Evolutionary conservation across 441 rosid genomes (phyloP).

Genomic region (Sinapis alba): DNA sequence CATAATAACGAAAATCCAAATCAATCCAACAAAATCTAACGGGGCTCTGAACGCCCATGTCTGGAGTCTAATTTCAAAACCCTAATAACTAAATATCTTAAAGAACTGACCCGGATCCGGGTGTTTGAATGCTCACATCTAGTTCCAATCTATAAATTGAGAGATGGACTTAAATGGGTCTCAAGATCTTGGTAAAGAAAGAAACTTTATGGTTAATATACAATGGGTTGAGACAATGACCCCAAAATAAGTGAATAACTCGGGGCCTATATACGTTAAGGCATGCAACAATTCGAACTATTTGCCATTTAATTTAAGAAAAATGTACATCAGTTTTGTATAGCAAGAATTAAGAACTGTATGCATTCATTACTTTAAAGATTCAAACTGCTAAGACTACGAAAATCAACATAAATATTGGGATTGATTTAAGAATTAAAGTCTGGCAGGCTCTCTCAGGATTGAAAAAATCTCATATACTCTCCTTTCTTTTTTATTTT

Average conservation of each 20-base stretch:
- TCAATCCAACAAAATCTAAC: too few species aligned
- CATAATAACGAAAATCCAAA: too few species aligned
- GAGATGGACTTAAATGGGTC: neutral
- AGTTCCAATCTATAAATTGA: neutral
- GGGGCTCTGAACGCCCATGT: too few species aligned
- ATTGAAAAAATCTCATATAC: too few species aligned
- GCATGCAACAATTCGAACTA: conserved; percentile 9
- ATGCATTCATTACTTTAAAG: conserved; percentile 25
- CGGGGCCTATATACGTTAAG: neutral
- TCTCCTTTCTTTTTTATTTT: too few species aligned
- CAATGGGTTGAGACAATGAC: conserved; percentile 1
- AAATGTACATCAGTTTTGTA: neutral
- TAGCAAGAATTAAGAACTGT: conserved; percentile 6
- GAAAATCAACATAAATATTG: conserved; percentile 15
- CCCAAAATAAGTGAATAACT: conserved; percentile 2
- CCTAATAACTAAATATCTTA: neutral
- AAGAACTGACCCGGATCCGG: neutral
- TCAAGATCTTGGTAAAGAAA: conserved; percentile 10
- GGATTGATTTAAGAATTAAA: too few species aligned
- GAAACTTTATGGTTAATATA: neutral
- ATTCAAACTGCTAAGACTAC: conserved; percentile 4
- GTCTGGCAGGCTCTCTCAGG: too few species aligned
- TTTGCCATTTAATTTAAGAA: neutral
- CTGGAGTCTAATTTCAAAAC: neutral
- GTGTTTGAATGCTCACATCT: neutral